Base-by-base conservation (phyloP, 768 basidiomycete genomes). In the Rickenella mellea region DNA sequence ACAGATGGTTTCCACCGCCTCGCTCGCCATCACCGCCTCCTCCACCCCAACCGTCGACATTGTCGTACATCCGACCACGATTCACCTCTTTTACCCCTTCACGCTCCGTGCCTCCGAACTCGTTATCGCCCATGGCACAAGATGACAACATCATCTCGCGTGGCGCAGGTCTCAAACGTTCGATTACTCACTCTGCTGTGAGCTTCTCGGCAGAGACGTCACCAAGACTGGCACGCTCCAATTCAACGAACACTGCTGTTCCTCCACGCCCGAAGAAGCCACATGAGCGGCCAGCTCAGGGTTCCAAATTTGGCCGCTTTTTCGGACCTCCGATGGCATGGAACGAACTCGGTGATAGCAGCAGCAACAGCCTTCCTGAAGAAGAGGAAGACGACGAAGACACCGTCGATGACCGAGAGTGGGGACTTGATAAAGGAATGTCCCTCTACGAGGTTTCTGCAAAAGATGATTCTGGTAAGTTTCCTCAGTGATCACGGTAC, bases 361-460 rank as follows among this genome's bases (percentile, higher is more conserved):
- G 74, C 55, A 80, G 75, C 56, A 80, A 77, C 46, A 83, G 80
- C 56, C 65, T 78, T 40, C 70, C 74, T 35, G 82, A 79, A 57
- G 76, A 76, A 31, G 80, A 85, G 15, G 68, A 59, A 3, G 61
- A 67, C 8, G 69, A 65, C 11, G 73, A 66, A 5, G 73, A 73
- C 15, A 64, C 64, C 6, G 61, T 55, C 7, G 69, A 74, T 26
- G 74, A 76, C 44, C 65, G 65, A 29, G 83, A 83, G 55, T 87
- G 84, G 82, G 83, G 85, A 5, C 68, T 84, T 28, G 78, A 71
- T 55, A 83, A 83, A 56, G 83, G 79, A 47, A 88, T 92, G 79
- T 83, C 85, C 54, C 71, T 93, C 14, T 88, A 86, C 49, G 88
- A 94, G 57, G 88, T 94, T 15, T 92, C 88, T 32, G 84, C 92